phyloP scores from a whole-genome alignment of 148 eudicot genomes.

The Linanthus parryae region DNA sequence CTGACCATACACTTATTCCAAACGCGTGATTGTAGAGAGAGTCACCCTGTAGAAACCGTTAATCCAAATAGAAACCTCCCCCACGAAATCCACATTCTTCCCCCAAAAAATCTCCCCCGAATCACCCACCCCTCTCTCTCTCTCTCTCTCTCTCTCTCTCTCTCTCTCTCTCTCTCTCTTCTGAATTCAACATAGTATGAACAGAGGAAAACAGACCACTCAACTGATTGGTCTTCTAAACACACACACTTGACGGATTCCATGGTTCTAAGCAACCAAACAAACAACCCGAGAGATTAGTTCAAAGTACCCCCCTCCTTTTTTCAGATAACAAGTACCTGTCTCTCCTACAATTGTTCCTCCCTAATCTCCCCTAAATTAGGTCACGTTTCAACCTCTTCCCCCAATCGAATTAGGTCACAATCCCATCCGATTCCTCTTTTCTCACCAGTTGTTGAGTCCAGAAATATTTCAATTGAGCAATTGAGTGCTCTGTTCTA shows the following conservation, averaged over 20 bases:
- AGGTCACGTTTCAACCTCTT: constrained; percentile 47
- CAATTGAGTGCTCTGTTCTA: constrained; percentile 16
- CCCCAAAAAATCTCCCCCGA: too few species aligned
- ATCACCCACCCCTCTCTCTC: too few species aligned
- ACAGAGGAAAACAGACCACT: constrained; percentile 14
- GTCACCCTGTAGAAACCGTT: too few species aligned
- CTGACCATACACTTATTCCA: too few species aligned
- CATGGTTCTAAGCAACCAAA: constrained; percentile 9
- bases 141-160: constrained; percentile 10
- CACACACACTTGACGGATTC: background rate
- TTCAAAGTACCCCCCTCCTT: constrained; percentile 9
- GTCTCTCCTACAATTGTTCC: constrained; percentile 18
- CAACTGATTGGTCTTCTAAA: constrained; percentile 9
- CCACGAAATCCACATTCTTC: too few species aligned
- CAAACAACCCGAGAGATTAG: constrained; percentile 12
- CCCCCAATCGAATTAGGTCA: constrained; percentile 1
- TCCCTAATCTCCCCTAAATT: constrained; percentile 13
- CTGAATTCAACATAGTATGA: too few species aligned
- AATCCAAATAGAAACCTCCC: constrained; percentile 16
- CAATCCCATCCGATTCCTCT: constrained; percentile 2
- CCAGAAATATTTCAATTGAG: constrained; percentile 24
- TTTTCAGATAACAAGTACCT: constrained; percentile 31
- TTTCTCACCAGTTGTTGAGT: constrained; percentile 22
- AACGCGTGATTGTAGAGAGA: too few species aligned
- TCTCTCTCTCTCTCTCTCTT: background rate